These are phyloP conservation scores for Leccinum incarnatum DNA, from an alignment of 768 basidiomycete species.

Conservation along the genomic window DNA sequence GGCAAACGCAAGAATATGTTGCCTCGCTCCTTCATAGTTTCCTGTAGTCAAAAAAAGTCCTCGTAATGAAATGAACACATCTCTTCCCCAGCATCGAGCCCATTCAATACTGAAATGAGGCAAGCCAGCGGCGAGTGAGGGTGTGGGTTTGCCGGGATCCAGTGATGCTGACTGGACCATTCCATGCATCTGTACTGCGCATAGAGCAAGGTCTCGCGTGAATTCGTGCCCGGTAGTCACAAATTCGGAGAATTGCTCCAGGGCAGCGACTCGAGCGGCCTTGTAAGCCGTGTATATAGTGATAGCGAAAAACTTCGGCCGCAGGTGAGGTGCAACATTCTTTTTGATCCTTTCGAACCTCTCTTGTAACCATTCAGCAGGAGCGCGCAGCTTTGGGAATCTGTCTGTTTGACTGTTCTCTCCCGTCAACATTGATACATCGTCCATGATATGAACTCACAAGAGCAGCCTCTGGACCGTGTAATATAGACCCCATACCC, in stretches of 20 bases:
- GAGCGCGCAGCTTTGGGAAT: slow-evolving; percentile 66
- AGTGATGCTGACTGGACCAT: slow-evolving; percentile 88
- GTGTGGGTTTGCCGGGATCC: slow-evolving; percentile 62
- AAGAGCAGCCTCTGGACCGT: slow-evolving; percentile 62
- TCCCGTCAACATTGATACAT: slow-evolving; percentile 13
- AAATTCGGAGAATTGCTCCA: slow-evolving; percentile 90
- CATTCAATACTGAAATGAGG: slow-evolving; percentile 92
- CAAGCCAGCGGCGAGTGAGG: slow-evolving; percentile 90
- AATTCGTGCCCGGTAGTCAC: slow-evolving; percentile 81
- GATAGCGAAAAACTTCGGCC: slow-evolving; percentile 96
- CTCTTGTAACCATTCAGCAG: slow-evolving; percentile 82
- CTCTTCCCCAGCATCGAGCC: slow-evolving; percentile 97
- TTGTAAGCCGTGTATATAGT: slow-evolving; percentile 91
- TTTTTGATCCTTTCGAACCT: slow-evolving; percentile 81
- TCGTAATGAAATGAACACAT: slow-evolving; percentile 89
- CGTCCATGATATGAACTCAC: slow-evolving; percentile 43
- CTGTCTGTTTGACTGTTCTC: slow-evolving; percentile 50
- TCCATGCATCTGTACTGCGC: slow-evolving; percentile 88
- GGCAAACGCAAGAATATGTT: slow-evolving; percentile 90
- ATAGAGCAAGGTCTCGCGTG: slow-evolving; percentile 86
- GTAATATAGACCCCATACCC: slow-evolving; percentile 93
- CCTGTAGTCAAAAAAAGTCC: slow-evolving; percentile 95
- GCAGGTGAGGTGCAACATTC: slow-evolving; percentile 78
- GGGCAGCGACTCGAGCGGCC: slow-evolving; percentile 73
- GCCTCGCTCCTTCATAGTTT: slow-evolving; percentile 78